A percentile compares a stretch with the other conserved stretches of the same genome.
These are phyloP conservation scores for barrel medic (Medicago truncatula) DNA, from an alignment of 306 rosid genomes.

Conservation along the genomic window DNA sequence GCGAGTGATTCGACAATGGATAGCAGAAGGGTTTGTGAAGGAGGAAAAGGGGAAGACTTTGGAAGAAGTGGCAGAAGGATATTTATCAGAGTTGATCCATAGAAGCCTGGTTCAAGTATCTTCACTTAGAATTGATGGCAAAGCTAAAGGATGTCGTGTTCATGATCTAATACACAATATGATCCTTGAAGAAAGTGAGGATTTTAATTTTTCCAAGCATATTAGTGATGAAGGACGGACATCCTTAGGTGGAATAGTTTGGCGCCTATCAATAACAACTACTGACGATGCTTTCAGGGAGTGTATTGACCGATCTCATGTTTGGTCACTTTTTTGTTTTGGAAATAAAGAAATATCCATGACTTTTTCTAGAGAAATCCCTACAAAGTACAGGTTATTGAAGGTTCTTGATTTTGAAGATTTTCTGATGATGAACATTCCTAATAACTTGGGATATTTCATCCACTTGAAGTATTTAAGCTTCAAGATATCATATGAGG, in stretches of 20 bases:
- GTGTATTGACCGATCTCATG: too few relatives aligned
- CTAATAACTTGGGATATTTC: neutral
- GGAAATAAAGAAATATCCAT: too few relatives aligned
- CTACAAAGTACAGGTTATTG: neutral
- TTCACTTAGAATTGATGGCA: neutral
- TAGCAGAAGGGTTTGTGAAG: neutral
- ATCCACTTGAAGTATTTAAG: conserved; percentile 1
- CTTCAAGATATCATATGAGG: too few relatives aligned
- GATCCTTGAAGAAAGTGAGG: neutral
- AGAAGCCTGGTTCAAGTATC: neutral
- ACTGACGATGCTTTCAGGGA: too few relatives aligned
- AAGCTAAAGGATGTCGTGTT: neutral
- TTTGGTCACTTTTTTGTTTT: neutral
- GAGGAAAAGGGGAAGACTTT: neutral
- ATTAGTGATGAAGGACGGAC: neutral
- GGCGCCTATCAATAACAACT: neutral
- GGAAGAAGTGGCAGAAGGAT: neutral
- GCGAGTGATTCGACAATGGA: neutral
- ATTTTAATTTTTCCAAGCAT: too few relatives aligned
- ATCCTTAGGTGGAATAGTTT: neutral
- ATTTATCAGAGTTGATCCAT: neutral
- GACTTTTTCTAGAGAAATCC: neutral
- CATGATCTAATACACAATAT: neutral
- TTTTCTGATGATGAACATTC: neutral
- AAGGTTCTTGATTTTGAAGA: neutral